Evolutionary conservation across 2,329 filamentous ascomycete genomes (phyloP), one percentile per base, ranked within the genome.

Genomic region (Aspergillus felis): DNA sequence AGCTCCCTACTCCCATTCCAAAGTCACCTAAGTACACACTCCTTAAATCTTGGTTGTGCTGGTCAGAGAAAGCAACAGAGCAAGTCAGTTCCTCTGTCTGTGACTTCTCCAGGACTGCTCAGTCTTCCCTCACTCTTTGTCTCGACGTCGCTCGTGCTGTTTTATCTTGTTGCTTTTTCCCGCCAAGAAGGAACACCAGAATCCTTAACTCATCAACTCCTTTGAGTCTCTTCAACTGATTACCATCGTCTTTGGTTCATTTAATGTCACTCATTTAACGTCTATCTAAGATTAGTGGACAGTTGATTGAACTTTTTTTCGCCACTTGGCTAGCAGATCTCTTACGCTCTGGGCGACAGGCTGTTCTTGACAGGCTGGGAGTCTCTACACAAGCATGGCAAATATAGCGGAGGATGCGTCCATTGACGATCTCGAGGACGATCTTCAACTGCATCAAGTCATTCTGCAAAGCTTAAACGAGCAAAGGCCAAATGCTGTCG

Each of bases 361-460:
- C 50, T 38, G 9, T 14, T 14, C 28, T 27, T 2, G n/a, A 20
- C 27, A 14, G 12, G 14, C 29, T 28, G 17, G n/a, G 25, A 22
- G 9, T 0, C 44, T 24, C 24, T 12, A 47, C n/a, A 1, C 42
- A 24, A 46, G 3, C 44, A 47, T 47, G 44, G 24, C 44, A 24
- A 47, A 61, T 35, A 52, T 61, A 14, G 49, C 41, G 22, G 50
- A 46, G 24, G 57, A 63, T 50, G 52, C 52, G 57, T 62, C 66
- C 54, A 58, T 65, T 24, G 66, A 66, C 57, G 66, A 68, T 14
- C 25, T 74, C 29, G 22, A 66, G 27, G 72, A 73, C 17, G 71
- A 74, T 22, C 54, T 74, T n/a, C 61, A 73, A 22, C 54, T 72
- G 2, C 63, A 73, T 24, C 59, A 66, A 50, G 66, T 67, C 25